Conservation (phyloP, 2,329 filamentous ascomycete species). For the Cordyceps cicadae region DNA sequence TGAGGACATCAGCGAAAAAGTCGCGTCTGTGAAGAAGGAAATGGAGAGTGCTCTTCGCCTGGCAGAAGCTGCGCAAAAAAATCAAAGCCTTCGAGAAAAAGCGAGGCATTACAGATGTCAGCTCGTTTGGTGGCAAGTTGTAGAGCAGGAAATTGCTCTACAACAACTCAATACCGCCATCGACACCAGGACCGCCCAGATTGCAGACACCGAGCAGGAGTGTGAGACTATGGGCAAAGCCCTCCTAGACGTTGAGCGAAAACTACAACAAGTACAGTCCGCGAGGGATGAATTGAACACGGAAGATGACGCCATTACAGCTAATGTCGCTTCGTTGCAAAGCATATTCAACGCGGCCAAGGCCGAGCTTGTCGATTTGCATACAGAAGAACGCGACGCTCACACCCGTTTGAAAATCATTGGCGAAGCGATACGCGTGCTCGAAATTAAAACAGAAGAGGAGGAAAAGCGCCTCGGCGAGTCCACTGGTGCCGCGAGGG, state of each 20-base stretch:
- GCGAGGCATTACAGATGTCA: slow-evolving; percentile 54
- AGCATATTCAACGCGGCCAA: slow-evolving; percentile 45
- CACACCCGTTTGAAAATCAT: slow-evolving; percentile 47
- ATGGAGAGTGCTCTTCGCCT: slow-evolving; percentile 55
- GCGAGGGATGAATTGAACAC: slow-evolving; percentile 34
- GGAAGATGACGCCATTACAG: slow-evolving; percentile 38
- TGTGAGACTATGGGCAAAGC: slow-evolving; percentile 38
- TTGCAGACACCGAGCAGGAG: slow-evolving; percentile 21
- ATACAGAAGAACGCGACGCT: slow-evolving; percentile 59
- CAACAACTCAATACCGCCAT: slow-evolving; percentile 25
- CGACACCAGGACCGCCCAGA: slow-evolving; percentile 17
- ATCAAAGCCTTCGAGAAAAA: slow-evolving; percentile 55
- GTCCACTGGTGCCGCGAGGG: slow-evolving; percentile 61
- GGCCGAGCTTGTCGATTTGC: slow-evolving; percentile 44
- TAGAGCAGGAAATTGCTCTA: slow-evolving; percentile 58
- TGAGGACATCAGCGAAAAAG: slow-evolving; percentile 28
- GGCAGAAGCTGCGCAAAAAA: slow-evolving; percentile 56
- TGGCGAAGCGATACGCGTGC: slow-evolving; percentile 36
- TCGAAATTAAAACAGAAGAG: slow-evolving; percentile 40
- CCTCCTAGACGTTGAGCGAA: slow-evolving; percentile 39
- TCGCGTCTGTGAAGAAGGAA: slow-evolving; percentile 29
- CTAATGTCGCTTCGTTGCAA: slow-evolving; percentile 37
- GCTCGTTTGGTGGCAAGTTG: slow-evolving; percentile 81
- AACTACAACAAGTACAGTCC: slow-evolving; percentile 30
- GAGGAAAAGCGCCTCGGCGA: slow-evolving; percentile 57